Evolutionary conservation across 169 alveolate genomes (phyloP), one percentile per base, ranked within the genome.

Genomic region (Babesia sp.): DNA sequence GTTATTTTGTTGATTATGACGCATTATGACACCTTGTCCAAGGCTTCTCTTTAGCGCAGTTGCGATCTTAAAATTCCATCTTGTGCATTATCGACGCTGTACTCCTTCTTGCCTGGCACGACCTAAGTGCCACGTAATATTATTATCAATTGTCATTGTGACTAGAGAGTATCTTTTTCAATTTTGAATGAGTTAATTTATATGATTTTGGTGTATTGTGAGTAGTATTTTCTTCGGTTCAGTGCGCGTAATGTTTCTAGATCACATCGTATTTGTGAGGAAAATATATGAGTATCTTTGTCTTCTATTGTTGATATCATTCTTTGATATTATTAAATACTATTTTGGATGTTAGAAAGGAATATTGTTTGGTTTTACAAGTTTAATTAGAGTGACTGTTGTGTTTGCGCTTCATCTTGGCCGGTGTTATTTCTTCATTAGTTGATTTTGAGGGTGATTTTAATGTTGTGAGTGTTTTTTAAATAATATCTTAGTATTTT

Each of bases 61-160:
- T 24, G 57, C 36, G 71, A 59, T 59, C 71, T 59, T 16, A 8
- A 18, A 39, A 59, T 59, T 59, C n/a, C 71, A 59, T 29, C 16
- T 39, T n/a, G 16, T 8, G 22, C 7, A n/a, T 7, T 59, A 34
- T 36, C 71, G 22, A 16, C 33, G 34, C n/a, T 56, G 54, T 11
- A 41, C 56, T 39, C 71, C 71, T 59, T 59, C 71, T 8, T 41
- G 7, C 18, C 12, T 48, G 20, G 33, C 28, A 28, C 33, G 18
- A 48, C 20, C 56, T 14, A 48, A 20, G 26, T 12, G 28, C 28
- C 56, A 28, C 46, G 46, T 39, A 39, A 9, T 39, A 9, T 39
- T 39, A 39, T 14, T 14, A 48, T 12, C 6, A 28, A 48, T 18
- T 6, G 28, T 48, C 7, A 48, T 12, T 20, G 7, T 18, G 7